A percentile compares a stretch with the other conserved stretches of the same genome.
phyloP scores from a whole-genome alignment of 2,329 filamentous ascomycete species.

The Leptosphaerulina australis region DNA sequence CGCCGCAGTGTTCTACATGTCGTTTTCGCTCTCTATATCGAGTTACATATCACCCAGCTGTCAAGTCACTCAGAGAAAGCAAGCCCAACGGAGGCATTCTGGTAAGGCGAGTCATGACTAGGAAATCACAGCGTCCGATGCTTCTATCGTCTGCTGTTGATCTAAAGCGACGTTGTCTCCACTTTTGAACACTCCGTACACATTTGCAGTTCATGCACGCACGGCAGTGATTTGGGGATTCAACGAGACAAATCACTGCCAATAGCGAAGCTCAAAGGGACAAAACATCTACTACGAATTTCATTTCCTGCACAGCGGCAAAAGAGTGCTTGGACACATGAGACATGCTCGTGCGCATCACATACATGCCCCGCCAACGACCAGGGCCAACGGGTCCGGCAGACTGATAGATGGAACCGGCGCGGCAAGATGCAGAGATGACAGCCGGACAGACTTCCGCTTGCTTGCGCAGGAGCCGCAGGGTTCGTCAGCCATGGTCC shows the following conservation, averaged over 20 bases:
- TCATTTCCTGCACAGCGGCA: not conserved
- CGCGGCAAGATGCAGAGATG: conserved; percentile 26
- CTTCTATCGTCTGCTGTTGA: not conserved
- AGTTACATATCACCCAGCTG: not conserved
- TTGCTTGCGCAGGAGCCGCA: conserved; percentile 24
- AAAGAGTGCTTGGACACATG: conserved; percentile 4
- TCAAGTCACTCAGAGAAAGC: not conserved
- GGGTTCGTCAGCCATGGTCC: conserved; percentile 22
- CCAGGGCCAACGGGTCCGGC: conserved; percentile 13
- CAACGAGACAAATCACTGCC: not conserved
- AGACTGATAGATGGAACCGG: conserved; percentile 13
- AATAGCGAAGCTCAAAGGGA: not conserved
- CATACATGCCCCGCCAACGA: conserved; percentile 17
- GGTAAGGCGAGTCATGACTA: not conserved
- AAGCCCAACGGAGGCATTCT: not conserved
- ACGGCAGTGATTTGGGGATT: not conserved
- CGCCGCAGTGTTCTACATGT: not conserved
- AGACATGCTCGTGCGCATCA: conserved; percentile 24
- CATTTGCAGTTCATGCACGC: not conserved
- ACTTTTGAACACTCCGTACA: too few species aligned
- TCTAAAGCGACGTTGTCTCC: too few species aligned
- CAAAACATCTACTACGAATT: not conserved
- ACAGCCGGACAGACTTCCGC: conserved; percentile 28
- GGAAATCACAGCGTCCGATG: not conserved
- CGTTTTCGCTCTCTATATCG: not conserved